A percentile compares a stretch with the other conserved stretches of the same genome.
These are phyloP conservation scores for Bryum argenteum DNA, from an alignment of 225 moss, liverwort and hornwort species.

Conservation along the genomic window DNA sequence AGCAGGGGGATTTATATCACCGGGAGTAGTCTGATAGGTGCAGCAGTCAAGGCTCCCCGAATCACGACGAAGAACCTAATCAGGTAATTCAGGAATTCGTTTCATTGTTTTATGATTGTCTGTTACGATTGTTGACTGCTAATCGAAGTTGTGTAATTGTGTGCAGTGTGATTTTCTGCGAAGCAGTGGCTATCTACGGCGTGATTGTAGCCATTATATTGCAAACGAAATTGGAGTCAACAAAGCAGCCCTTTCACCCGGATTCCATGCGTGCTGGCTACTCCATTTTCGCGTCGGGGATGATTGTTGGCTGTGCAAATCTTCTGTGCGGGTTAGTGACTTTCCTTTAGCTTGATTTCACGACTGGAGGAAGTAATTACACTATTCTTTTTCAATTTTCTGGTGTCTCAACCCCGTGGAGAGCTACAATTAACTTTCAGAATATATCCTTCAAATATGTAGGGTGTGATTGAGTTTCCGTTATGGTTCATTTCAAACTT, in stretches of 20 bases:
- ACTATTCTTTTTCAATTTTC: background rate
- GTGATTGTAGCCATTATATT: slow-evolving; percentile 99
- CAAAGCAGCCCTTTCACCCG: slow-evolving; percentile 69
- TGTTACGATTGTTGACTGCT: background rate
- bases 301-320: slow-evolving; percentile 95
- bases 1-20: slow-evolving; percentile 98
- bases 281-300: slow-evolving; percentile 89
- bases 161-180: slow-evolving; percentile 99
- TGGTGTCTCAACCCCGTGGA: background rate
- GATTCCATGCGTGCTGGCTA: slow-evolving; percentile 98
- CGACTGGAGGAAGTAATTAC: background rate
- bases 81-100: slow-evolving; percentile 52
- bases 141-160: background rate
- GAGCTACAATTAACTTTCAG: background rate
- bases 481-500: too few species aligned
- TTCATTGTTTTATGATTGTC: background rate
- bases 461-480: background rate
- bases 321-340: slow-evolving; percentile 82
- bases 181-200: slow-evolving; percentile 99
- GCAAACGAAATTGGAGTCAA: slow-evolving; percentile 93
- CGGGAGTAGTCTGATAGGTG: slow-evolving; percentile 98
- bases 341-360: background rate
- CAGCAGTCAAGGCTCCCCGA: slow-evolving; percentile 95
- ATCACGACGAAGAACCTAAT: slow-evolving; percentile 98
- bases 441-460: background rate